Conservation (phyloP, 75 land plant genomes). For the Pseudotsuga menziesii region DNA sequence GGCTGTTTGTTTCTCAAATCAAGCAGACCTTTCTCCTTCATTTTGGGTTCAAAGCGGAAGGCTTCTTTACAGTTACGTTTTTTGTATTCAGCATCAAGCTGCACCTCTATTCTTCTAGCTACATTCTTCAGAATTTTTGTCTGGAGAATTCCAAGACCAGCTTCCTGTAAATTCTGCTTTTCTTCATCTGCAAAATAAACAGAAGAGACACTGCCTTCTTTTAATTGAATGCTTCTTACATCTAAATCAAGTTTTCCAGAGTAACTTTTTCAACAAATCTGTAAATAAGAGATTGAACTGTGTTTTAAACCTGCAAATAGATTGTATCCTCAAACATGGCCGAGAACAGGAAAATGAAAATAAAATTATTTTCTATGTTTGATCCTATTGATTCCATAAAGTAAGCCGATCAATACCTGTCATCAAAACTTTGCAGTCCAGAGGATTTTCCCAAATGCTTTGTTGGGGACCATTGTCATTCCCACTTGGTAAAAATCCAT, state of each 20-base stretch:
- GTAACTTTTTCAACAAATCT: not conserved
- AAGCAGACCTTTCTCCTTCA: constrained; percentile 35
- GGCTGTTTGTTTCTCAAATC: constrained; percentile 24
- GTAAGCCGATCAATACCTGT: constrained; percentile 27
- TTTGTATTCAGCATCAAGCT: constrained; percentile 21
- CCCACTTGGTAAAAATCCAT: constrained; percentile 31
- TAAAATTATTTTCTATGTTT: not conserved
- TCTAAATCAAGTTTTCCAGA: not conserved
- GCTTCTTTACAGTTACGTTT: constrained; percentile 36
- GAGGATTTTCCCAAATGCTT: constrained; percentile 43
- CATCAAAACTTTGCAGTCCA: constrained; percentile 51
- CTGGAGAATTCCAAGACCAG: constrained; percentile 27
- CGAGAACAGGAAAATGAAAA: not conserved
- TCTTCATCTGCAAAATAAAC: constrained; percentile 28
- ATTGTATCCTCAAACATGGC: not conserved
- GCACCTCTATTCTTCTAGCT: constrained; percentile 34
- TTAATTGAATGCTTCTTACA: not conserved
- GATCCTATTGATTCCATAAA: not conserved
- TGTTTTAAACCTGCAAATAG: not conserved
- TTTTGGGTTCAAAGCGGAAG: constrained; percentile 46
- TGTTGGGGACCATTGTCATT: constrained; percentile 36
- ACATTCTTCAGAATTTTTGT: constrained; percentile 42
- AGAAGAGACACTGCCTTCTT: constrained; percentile 8
- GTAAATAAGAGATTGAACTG: not conserved
- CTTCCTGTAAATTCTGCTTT: constrained; percentile 20